Evolutionary conservation across 352 stramenopile species (phyloP), one percentile per base, ranked within the genome.

Genomic region (Blastocystis sp.): DNA sequence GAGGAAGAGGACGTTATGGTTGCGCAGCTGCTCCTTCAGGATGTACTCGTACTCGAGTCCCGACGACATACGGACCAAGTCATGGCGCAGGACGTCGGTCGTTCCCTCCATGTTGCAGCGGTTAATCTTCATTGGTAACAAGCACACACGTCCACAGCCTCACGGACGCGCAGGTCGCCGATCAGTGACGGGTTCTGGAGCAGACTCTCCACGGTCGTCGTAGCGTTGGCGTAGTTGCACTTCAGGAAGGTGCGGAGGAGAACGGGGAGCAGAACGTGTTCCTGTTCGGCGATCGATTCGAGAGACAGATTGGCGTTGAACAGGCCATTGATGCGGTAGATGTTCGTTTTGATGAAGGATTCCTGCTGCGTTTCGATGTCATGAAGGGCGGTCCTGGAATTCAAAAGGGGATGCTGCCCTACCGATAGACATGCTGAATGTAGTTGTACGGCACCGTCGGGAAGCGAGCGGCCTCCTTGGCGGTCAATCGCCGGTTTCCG

Each of bases 1-100:
- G 34, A 44, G 29, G 49, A 81, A 81, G 0, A 44, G 36, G 42
- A 81, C 63, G 0, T 38, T 29, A 6, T 29, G 21, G 27, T 81
- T 81, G 2, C 69, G 46, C 24, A 81, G 46, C 46, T 61, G 46
- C 46, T 81, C 69, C 69, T 81, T 81, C 40, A 81, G 46, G 21
- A 81, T 27, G 48, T 81, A 81, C 27, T 81, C 69, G 36, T 81
- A 81, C 29, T 81, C 69, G 27, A 81, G 53, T 36, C 69, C 69
- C 16, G 48, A 64, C 2, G 69, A 54, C 48, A 63, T 48, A 18
- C 69, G 69, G 24, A 81, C 56, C 44, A 63, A 46, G 53, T 81
- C 69, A 29, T 81, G 69, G 32, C 63, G 61, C 3, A 24, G 24
- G 16, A 81, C 49, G 18, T 64, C 48, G 1, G 48, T 46, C n/a